Conservation (phyloP, 176 grass and related monocot genomes). For the Elymus sibiricus region DNA sequence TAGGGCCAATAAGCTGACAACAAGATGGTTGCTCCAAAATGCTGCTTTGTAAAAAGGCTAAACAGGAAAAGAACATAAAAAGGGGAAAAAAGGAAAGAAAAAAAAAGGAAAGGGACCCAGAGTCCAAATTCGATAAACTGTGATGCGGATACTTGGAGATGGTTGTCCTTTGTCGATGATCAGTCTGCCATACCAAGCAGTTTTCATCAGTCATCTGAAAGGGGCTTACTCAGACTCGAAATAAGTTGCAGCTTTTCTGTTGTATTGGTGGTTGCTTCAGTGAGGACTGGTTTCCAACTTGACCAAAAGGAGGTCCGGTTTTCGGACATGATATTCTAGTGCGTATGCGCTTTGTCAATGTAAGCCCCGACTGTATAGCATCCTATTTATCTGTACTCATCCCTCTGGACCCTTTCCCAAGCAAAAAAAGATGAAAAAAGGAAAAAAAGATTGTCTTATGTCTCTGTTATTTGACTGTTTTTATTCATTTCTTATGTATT, state of each 20-base stretch:
- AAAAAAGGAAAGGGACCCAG: conserved; percentile 3
- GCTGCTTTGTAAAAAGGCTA: conserved; percentile 28
- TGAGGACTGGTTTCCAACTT: conserved; percentile 1
- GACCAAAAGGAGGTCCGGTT: conserved; percentile 14
- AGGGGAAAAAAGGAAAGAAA: not conserved
- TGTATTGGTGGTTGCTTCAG: conserved; percentile 1
- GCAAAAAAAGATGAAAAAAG: not conserved
- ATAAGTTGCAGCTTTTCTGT: conserved; percentile 1
- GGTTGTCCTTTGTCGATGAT: not conserved
- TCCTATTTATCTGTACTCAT: conserved; percentile 36
- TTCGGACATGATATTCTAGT: not conserved
- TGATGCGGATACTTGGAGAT: conserved; percentile 10
- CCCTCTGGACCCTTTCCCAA: conserved; percentile 27
- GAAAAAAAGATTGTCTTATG: not conserved
- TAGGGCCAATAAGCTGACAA: conserved; percentile 1
- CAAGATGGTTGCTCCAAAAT: conserved; percentile 20
- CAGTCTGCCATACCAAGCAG: conserved; percentile 3
- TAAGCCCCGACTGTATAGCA: conserved; percentile 40
- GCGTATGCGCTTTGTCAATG: not conserved
- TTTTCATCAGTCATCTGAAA: conserved; percentile 15
- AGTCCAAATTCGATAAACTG: not conserved
- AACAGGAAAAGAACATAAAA: conserved; percentile 26
- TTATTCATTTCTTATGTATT: conserved; percentile 22
- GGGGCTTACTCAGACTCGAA: not conserved
- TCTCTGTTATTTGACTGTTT: not conserved